Evolutionary conservation across 495 filamentous ascomycete genomes (phyloP), one percentile per base, ranked within the genome.

Genomic region (Lepraria neglecta): DNA sequence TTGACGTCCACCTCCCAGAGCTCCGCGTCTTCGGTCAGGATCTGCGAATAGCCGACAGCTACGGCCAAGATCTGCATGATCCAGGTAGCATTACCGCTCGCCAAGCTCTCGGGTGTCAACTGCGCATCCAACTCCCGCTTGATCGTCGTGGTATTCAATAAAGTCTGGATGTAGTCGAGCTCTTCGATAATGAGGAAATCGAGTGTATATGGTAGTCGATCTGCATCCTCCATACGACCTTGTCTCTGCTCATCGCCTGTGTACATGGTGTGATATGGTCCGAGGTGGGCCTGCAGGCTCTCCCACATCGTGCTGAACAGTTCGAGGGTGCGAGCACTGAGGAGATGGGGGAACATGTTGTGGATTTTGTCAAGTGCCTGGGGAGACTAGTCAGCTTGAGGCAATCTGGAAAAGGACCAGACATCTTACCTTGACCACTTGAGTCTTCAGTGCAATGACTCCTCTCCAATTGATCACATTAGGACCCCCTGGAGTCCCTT

Each of bases 1-100:
- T 95, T 97, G 58, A 95, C 84, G 73, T 98, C 94, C 61, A 97
- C 86, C 59, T 97, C 90, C 94, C 94, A 98, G 31, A 98, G 75
- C 9, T 87, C 89, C 72, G 95, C 89, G 68, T 97, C 95, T 70
- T 98, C 94, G 14, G 82, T 84, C 4, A 90, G 89, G 64, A 98
- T 95, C 64, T 95, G 90, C n/a, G 90, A 85, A 71, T 95, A 95
- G 3, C 85, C 83, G 6, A 88, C 82, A n/a, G 87, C 80, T 28
- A 96, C 75, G 69, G 87, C 85, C 81, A 95, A 83, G 24, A 96
- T 80, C 64, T 95, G 88, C 19, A 86, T 78, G 19, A 95, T 74
- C 91, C 91, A 96, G 60, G 72, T 74, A 19, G n/a, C 54, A 12
- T 50, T 43, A 12, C 75, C 74, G 3, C 80, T 80, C 9, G 81